Conservation (phyloP, 768 basidiomycete genomes). For the Lentinula guzmanii region DNA sequence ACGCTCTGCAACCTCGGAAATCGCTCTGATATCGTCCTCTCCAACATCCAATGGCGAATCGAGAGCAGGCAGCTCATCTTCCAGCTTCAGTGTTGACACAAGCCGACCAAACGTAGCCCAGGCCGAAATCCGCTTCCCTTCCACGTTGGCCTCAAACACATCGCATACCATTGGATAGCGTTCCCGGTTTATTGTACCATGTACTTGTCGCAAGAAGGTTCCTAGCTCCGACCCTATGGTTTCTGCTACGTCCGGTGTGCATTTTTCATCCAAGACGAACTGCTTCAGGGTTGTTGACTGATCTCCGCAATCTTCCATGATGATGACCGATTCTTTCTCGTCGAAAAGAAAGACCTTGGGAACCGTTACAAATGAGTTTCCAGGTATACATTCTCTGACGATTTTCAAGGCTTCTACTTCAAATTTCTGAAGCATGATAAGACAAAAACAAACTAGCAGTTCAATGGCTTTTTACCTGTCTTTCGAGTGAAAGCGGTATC, state of each 20-base stretch:
- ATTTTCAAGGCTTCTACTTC: constrained; percentile 39
- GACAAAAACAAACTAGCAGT: not conserved
- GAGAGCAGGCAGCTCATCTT: constrained; percentile 25
- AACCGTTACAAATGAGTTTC: constrained; percentile 35
- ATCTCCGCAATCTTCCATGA: constrained; percentile 59
- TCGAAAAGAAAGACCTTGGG: constrained; percentile 49
- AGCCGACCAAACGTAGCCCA: constrained; percentile 40
- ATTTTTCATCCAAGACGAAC: constrained; percentile 27
- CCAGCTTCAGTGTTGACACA: constrained; percentile 28
- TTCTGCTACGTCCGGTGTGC: constrained; percentile 21
- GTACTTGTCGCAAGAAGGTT: constrained; percentile 46
- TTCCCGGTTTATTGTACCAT: constrained; percentile 35
- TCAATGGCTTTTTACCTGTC: constrained; percentile 40
- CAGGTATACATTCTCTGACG: constrained; percentile 30
- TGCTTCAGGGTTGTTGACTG: constrained; percentile 32
- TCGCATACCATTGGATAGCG: constrained; percentile 17
- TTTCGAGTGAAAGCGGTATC: constrained; percentile 32
- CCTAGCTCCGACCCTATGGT: constrained; percentile 51
- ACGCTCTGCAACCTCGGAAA: constrained; percentile 18
- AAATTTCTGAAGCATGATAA: constrained; percentile 20
- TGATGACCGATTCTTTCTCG: constrained; percentile 38
- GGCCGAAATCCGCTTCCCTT: constrained; percentile 35
- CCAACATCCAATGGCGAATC: constrained; percentile 37
- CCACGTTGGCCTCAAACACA: constrained; percentile 31
- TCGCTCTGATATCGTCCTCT: constrained; percentile 24